Conservation (phyloP, 768 basidiomycete genomes). For the Lactarius deliciosus region DNA sequence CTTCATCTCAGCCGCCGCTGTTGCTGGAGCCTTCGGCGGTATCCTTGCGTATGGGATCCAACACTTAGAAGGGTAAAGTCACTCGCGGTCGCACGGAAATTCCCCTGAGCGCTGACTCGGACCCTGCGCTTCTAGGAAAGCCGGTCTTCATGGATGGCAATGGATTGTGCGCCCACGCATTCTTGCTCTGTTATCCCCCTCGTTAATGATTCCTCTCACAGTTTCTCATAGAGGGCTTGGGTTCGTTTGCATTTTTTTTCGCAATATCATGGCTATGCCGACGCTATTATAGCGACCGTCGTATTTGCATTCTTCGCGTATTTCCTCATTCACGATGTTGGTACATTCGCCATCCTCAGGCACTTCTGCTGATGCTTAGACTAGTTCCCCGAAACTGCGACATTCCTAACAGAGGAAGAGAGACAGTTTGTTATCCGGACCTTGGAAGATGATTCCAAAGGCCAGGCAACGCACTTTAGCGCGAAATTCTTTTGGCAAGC, state of each 20-base stretch:
- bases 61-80: constrained; percentile 44
- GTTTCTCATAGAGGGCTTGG: constrained; percentile 49
- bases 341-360: constrained; percentile 13
- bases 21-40: constrained; percentile 52
- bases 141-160: constrained; percentile 43
- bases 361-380: background rate
- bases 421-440: constrained; percentile 35
- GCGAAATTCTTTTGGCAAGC: constrained; percentile 39
- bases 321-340: constrained; percentile 43
- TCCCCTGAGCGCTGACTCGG: background rate
- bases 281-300: constrained; percentile 30
- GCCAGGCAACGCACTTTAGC: constrained; percentile 38
- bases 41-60: constrained; percentile 48
- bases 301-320: constrained; percentile 42
- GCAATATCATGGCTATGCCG: background rate
- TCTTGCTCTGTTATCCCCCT: background rate
- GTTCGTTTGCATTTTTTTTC: constrained; percentile 24
- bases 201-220: constrained; percentile 24
- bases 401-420: constrained; percentile 42
- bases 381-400: constrained; percentile 46
- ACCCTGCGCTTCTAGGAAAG: constrained; percentile 27
- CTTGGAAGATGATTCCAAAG: constrained; percentile 34
- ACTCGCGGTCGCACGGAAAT: background rate
- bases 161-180: constrained; percentile 44
- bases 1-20: constrained; percentile 62